Base-by-base conservation (phyloP, 1,139 yeast species). In the Zygosaccharomyces sapae region DNA sequence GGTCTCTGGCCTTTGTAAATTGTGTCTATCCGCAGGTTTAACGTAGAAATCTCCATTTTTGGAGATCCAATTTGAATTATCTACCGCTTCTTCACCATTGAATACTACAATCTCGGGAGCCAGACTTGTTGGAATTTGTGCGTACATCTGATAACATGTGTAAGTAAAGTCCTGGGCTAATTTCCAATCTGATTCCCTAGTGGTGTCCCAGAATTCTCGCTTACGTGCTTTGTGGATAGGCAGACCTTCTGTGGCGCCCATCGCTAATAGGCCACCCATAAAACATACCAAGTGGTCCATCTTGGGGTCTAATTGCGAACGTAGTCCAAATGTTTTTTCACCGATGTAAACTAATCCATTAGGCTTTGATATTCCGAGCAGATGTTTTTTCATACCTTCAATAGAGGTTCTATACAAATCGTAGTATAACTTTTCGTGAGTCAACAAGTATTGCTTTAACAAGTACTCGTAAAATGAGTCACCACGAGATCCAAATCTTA, bases 201-300 rank as follows among this genome's bases (percentile, higher is more conserved):
- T 55, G 2, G 65, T 56, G 33, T 75, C 68, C 85, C 85, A 80
- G 24, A 63, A 54, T 8, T 62, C 53, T 20, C 66, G 56, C 20
- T 64, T 60, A 45, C 76, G 69, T 4, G 86, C 86, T 7, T 76
- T 78, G 3, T 69, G 70, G 33, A 82, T 63, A 1, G 80, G 69
- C 39, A 71, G 59, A 9, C 97, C 97, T 42, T 77, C 79, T 2
- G 94, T 90, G 13, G 97, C 96, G 25, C 97, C 97, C 45, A 89
- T 70, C 0, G 96, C 95, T 54, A 89, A 76, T 58, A 86, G 75
- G 0, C 97, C 97, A 47, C 96, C 96, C 61, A 87, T 81, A 69
- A 88, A 89, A 66, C 97, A 90, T 19, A 88, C 97, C 54, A 88
- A 72, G 67, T 90, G 97, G 63, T 90, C 97, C 96, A 90, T 88